These are phyloP conservation scores for Malassezia yamatoensis DNA, from an alignment of 1,284 basidiomycete genomes.

Conservation along the genomic window DNA sequence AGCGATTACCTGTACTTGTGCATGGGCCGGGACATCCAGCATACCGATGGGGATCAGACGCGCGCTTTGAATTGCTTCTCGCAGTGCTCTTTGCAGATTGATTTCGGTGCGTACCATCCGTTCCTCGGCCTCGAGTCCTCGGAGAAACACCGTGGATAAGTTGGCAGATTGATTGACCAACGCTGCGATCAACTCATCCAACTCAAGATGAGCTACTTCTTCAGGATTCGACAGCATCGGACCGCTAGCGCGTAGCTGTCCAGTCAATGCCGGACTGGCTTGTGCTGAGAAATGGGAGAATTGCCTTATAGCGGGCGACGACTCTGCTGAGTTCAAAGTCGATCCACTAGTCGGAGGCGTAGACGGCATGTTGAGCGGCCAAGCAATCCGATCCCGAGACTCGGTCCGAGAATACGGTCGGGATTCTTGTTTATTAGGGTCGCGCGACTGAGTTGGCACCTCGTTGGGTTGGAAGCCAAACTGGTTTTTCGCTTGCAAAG, in stretches of 20 bases:
- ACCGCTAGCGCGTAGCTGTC: constrained; percentile 30
- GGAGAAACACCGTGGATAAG: constrained; percentile 48
- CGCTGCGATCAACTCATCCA: constrained; percentile 50
- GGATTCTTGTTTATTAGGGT: too few species aligned
- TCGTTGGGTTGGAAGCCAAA: too few species aligned
- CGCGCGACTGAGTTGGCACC: too few species aligned
- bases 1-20: constrained; percentile 49
- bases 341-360: too few species aligned
- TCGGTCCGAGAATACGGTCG: too few species aligned
- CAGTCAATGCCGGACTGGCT: constrained; percentile 39
- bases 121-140: constrained; percentile 51
- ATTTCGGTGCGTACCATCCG: constrained; percentile 51
- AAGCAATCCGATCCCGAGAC: too few species aligned
- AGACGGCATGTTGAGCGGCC: too few species aligned
- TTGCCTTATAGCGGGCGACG: too few species aligned
- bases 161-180: constrained; percentile 50
- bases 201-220: constrained; percentile 49
- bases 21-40: constrained; percentile 45
- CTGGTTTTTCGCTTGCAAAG: too few species aligned
- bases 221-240: constrained; percentile 34
- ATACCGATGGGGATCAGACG: constrained; percentile 49
- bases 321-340: too few species aligned
- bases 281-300: too few species aligned
- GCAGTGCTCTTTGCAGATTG: constrained; percentile 50
- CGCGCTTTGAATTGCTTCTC: constrained; percentile 46